Percentiles rank a stretch among this genome's conserved stretches.
Conservation (phyloP, 352 stramenopile species). For the Globisporangium canariense region DNA sequence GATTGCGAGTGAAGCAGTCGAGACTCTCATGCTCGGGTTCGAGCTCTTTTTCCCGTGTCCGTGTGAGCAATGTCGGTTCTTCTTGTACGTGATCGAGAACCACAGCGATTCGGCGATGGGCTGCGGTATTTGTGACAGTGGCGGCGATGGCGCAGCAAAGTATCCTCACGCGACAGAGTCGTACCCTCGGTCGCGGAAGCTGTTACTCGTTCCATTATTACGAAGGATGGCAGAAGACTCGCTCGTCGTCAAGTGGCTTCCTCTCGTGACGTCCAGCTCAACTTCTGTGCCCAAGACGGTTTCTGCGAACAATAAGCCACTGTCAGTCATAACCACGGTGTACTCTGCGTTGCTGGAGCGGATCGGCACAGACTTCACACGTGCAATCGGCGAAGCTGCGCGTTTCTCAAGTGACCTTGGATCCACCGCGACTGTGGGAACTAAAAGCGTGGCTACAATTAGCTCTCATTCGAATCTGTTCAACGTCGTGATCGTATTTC, state of each 20-base stretch:
- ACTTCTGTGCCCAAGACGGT: background rate
- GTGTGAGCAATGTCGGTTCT: slow-evolving; percentile 60
- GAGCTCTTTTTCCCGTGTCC: slow-evolving; percentile 88
- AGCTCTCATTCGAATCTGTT: slow-evolving; percentile 14
- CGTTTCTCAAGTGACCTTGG: background rate
- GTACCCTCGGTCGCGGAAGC: slow-evolving; percentile 25
- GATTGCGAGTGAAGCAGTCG: slow-evolving; percentile 44
- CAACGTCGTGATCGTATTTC: slow-evolving; percentile 28
- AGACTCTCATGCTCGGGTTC: slow-evolving; percentile 71
- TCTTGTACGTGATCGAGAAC: slow-evolving; percentile 34
- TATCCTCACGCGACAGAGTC: slow-evolving; percentile 2
- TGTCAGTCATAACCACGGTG: slow-evolving; percentile 7
- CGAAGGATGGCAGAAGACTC: slow-evolving; percentile 64
- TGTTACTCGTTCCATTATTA: slow-evolving; percentile 59
- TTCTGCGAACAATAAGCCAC: background rate
- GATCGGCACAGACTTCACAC: slow-evolving; percentile 7
- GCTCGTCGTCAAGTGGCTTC: slow-evolving; percentile 41
- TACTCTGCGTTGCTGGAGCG: slow-evolving; percentile 16
- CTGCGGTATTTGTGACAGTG: background rate
- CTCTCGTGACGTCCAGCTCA: slow-evolving; percentile 6
- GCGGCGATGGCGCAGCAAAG: background rate
- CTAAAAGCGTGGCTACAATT: background rate
- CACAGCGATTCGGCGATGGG: background rate
- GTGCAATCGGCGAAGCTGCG: slow-evolving; percentile 1
- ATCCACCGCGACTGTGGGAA: too few relatives aligned